Conservation (phyloP, 139 green algal genomes). For the Trebouxia sp. region DNA sequence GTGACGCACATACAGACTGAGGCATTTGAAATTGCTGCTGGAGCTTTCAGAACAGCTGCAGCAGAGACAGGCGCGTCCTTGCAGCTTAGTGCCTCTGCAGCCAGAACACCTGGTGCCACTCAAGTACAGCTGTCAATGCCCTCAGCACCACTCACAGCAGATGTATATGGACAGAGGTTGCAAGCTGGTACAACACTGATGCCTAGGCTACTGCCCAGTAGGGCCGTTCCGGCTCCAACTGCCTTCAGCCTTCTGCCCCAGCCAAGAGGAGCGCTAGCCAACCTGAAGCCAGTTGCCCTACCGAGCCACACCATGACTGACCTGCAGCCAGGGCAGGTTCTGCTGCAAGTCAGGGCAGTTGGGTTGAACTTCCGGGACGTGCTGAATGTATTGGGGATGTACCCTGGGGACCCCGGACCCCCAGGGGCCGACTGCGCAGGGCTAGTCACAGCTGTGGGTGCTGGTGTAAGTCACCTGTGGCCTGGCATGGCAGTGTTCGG, state of each 20-base stretch:
- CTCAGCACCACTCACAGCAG: background rate
- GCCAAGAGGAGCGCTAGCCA: conserved; percentile 20
- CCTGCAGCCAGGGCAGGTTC: conserved; percentile 14
- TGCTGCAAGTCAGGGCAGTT: conserved; percentile 30
- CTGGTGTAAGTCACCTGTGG: conserved; percentile 14
- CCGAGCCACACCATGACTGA: background rate
- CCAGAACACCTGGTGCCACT: background rate
- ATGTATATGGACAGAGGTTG: background rate
- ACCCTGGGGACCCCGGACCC: conserved; percentile 82
- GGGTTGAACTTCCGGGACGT: conserved; percentile 89
- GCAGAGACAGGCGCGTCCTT: background rate
- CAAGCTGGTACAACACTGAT: background rate
- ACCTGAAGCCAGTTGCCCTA: conserved; percentile 1
- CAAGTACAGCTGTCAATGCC: background rate
- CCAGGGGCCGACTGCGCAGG: conserved; percentile 66
- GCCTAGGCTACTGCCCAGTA: background rate
- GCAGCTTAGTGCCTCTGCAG: background rate
- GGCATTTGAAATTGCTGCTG: background rate
- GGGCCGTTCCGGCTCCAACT: background rate
- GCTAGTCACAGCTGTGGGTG: conserved; percentile 43
- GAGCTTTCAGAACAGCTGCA: background rate
- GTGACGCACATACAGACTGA: background rate
- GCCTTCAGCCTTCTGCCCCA: conserved; percentile 16
- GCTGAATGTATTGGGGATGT: conserved; percentile 76
- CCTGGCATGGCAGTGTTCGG: conserved; percentile 78